Conservation (phyloP, 2,329 filamentous ascomycete species). For the Fusarium sp. region DNA sequence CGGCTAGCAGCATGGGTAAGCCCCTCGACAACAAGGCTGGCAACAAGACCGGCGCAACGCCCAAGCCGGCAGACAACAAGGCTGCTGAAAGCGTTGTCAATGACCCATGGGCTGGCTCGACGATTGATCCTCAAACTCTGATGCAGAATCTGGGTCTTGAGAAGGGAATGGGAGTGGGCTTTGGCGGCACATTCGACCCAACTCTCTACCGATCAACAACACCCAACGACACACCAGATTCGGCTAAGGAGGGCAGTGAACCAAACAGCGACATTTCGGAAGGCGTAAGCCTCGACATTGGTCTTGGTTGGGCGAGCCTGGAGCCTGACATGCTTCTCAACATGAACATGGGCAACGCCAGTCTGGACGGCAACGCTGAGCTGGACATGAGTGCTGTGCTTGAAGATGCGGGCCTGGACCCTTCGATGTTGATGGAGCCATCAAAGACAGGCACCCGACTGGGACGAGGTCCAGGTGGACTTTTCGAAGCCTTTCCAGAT, state of each 20-base stretch:
- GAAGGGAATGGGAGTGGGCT: constrained; percentile 44
- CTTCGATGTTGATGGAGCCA: constrained; percentile 46
- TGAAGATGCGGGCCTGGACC: constrained; percentile 33
- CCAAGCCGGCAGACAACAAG: constrained; percentile 48
- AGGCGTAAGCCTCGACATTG: constrained; percentile 64
- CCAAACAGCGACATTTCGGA: constrained; percentile 73
- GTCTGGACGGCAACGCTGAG: constrained; percentile 34
- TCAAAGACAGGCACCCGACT: constrained; percentile 48
- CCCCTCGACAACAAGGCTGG: constrained; percentile 49
- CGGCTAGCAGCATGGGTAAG: constrained; percentile 60
- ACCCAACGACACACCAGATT: constrained; percentile 74
- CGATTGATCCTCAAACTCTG: constrained; percentile 63
- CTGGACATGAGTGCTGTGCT: constrained; percentile 1
- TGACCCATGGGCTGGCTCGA: constrained; percentile 56
- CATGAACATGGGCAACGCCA: constrained; percentile 56
- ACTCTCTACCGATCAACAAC: constrained; percentile 66
- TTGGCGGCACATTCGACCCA: constrained; percentile 65
- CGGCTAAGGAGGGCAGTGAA: constrained; percentile 71
- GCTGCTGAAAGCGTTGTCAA: constrained; percentile 35
- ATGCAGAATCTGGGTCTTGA: constrained; percentile 51
- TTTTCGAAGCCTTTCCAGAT: constrained; percentile 67
- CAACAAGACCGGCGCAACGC: constrained; percentile 45
- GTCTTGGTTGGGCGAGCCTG: constrained; percentile 61
- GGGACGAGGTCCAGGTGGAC: constrained; percentile 64
- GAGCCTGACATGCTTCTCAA: constrained; percentile 59